Evolutionary conservation across 179 eudicot genomes (phyloP), one percentile per base, ranked within the genome.

Genomic region (Sideroxylon spinosum): DNA sequence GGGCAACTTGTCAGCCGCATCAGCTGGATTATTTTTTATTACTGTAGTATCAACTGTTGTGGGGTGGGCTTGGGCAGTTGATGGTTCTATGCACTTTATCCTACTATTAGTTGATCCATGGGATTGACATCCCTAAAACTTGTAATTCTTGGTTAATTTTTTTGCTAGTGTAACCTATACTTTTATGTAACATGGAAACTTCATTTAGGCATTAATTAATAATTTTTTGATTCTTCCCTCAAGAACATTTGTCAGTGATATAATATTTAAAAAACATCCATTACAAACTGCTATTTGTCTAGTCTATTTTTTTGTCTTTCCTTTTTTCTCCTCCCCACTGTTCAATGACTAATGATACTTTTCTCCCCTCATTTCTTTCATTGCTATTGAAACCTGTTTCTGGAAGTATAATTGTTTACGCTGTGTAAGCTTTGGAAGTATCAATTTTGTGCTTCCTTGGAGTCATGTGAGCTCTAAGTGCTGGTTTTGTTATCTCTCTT

Each of bases 81-180:
- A 68, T 82, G 81, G 74, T 75, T 52, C 12, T 76, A 52, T 74
- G 46, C 75, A 68, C 82, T 71, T 84, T 80, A 79, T 84, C 85
- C 83, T 57, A 68, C 78, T 67, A 62, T 78, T 75, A 79, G 79
- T 61, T 77, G 68, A 81, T 70, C 48, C 74, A 59, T 78, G 81
- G 82, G 83, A 68, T 73, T 25, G 70, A 78, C 83, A 74, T 82
- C 82, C 82, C 78, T 56, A 78, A 78, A 82, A 85, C 82, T 81
- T 88, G 92, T 88, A 86, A 83, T 86, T 81, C 81, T 82, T 87
- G 84, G 86, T 83, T 82, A 77, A 80, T 72, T 81, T 37, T 37
- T 78, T 81, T 81, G 59, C 78, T 62, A 76, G 9, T 83, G 84
- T 78, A 86, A 73, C 80, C 80, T 82, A 82, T 84, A 82, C 80